Conservation (phyloP, 495 filamentous ascomycete species). For the Recurvomyces mirabilis region DNA sequence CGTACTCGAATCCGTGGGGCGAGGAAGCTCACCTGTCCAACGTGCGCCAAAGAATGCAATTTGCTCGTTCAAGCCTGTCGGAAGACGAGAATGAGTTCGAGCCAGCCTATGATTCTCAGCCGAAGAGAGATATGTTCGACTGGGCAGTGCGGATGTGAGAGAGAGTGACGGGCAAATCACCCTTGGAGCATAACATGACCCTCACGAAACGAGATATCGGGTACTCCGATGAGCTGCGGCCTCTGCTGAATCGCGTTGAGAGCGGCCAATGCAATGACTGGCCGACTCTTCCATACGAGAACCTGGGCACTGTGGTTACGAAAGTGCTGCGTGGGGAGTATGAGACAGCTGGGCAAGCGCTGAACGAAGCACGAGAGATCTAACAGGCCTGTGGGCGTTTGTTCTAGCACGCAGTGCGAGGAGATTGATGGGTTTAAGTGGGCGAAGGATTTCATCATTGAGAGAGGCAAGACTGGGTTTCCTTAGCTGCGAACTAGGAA, state of each 20-base stretch:
- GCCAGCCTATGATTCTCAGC: not conserved
- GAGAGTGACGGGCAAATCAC: not conserved
- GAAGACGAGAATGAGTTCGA: not conserved
- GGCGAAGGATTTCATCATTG: not conserved
- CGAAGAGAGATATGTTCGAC: not conserved
- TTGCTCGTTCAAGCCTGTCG: too few relatives aligned
- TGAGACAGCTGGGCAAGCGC: not conserved
- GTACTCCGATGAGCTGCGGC: not conserved
- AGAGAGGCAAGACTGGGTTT: not conserved
- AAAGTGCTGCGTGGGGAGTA: not conserved
- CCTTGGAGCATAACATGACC: not conserved
- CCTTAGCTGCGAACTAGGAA: not conserved
- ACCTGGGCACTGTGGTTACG: not conserved
- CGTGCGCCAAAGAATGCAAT: not conserved
- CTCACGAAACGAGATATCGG: not conserved
- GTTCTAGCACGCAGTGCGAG: not conserved
- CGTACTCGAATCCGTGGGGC: not conserved
- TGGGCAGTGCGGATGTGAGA: not conserved
- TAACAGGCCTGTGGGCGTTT: not conserved
- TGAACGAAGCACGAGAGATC: not conserved
- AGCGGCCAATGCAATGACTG: not conserved
- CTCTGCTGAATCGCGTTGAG: not conserved
- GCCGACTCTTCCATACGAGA: not conserved
- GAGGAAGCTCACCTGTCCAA: not conserved
- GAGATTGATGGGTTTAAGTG: not conserved